Base-by-base conservation (phyloP, 768 basidiomycete genomes). In the Gelatoporia subvermispora region DNA sequence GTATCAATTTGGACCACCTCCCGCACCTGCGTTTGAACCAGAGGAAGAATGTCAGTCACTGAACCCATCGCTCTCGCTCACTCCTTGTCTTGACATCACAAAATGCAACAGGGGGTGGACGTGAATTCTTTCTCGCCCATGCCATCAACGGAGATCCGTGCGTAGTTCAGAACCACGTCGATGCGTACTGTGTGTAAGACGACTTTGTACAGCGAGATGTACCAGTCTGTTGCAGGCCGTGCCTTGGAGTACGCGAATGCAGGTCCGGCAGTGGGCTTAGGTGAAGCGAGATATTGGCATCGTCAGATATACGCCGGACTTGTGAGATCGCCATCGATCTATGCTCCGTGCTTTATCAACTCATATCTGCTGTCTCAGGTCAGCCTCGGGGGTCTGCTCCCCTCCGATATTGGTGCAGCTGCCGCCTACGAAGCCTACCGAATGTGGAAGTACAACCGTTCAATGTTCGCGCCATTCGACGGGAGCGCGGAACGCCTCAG, bases 351-450 rank as follows among this genome's bases (percentile, higher is more conserved):
- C 15, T 16, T 21, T 48, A 10, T 22, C 18, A 20, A 8, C 35
- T 21, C 31, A 38, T 31, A 47, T 17, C 11, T 2, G 9, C 16
- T 15, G 24, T 42, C 21, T 11, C 52, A 85, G 82, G 73, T 76
- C 35, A 77, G 79, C 48, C 62, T 82, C 16, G 65, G 63, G 44
- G 62, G 66, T 37, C 69, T 87, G 66, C 63, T 70, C 5, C 81
- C 85, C 1, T 57, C 65, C 16, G 84, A 88, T 49, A 74, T 90
- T 16, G 88, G 88, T 1, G 77, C 83, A 55, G 88, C 87, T 3
- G 86, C 86, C 9, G 86, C 84, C 2, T 88, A 86, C 60, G 85
- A 88, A 63, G 85, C 85, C 0, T 82, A 83, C 62, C 74, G 85
- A 15, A 75, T 75, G 22, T 84, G 82, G 79, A 78, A 78, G 43